Percentiles rank a stretch among this genome's conserved stretches.
These are phyloP conservation scores for Ammopiptanthus mongolicus DNA, from an alignment of 306 rosid species.

Conservation along the genomic window DNA sequence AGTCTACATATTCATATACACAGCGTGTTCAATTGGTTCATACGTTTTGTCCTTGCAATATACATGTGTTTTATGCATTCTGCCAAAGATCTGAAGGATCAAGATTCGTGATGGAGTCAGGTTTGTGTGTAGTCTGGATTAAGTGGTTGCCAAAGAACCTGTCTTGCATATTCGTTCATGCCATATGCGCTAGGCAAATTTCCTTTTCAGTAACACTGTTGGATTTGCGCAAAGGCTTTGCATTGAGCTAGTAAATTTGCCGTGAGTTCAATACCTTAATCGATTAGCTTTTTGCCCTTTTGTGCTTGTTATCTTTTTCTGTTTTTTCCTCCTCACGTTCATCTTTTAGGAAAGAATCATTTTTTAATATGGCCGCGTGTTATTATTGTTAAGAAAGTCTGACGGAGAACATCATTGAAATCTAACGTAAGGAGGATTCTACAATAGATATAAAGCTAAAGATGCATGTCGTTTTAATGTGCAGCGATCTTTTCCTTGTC, in stretches of 20 bases:
- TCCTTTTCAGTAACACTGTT: neutral
- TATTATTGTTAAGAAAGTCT: neutral
- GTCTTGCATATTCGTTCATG: neutral
- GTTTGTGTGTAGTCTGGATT: neutral
- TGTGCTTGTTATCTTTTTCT: neutral
- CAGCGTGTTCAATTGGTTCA: neutral
- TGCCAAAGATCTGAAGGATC: neutral
- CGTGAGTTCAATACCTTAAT: neutral
- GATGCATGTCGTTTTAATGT: neutral
- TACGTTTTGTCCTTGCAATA: neutral
- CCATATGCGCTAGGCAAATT: neutral
- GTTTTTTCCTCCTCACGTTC: neutral
- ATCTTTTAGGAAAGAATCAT: neutral
- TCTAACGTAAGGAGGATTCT: neutral
- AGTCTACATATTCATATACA: neutral
- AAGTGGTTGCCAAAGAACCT: conserved; percentile 1
- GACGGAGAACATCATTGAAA: neutral
- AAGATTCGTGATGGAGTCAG: neutral
- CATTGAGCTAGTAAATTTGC: neutral
- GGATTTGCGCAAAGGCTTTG: neutral
- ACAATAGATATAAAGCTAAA: neutral
- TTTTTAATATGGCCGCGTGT: neutral
- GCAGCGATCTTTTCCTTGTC: neutral
- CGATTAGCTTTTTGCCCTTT: neutral
- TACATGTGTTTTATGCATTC: neutral